Base-by-base conservation (phyloP, 1,284 basidiomycete genomes). In the Mycena sp. region DNA sequence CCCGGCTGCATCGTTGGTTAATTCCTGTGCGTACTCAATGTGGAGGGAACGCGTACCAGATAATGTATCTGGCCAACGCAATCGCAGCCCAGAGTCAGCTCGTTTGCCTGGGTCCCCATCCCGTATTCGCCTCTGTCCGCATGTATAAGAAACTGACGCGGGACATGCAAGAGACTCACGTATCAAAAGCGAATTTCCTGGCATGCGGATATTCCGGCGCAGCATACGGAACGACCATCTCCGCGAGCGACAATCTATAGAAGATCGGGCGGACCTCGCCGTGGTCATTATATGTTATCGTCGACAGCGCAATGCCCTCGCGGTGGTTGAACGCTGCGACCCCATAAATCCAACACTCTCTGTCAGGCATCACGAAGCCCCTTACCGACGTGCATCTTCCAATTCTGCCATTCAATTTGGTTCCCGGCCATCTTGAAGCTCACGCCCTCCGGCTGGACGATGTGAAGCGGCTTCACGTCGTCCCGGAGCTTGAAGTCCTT, bases 301-400 rank as follows among this genome's bases (percentile, higher is more conserved):
- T 94, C 4, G 91, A 93, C 26, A 96, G 74, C 1, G 88, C 91
- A 50, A 95, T 81, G 28, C 94, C 94, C 73, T 96, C 94, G 43
- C 94, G 85, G 64, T 92, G 90, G 61, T 78, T 85, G 76, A 92
- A 93, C 3, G 86, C n/a, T n/a, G n/a, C n/a, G n/a, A n/a, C n/a
- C n/a, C n/a, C n/a, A n/a, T n/a, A n/a, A n/a, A n/a, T n/a, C n/a
- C n/a, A n/a, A n/a, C n/a, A n/a, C n/a, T n/a, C n/a, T n/a, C n/a
- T n/a, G n/a, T n/a, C n/a, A n/a, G n/a, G n/a, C n/a, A n/a, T n/a
- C n/a, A n/a, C n/a, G n/a, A n/a, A n/a, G n/a, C n/a, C n/a, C n/a
- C n/a, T n/a, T n/a, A n/a, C n/a, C 86, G 58, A 96, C 83, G 74
- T 96, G 95, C 89, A 96, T 92, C 76, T 91, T 94, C 94, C 95